These are phyloP conservation scores for Phtheirospermum japonicum DNA, from an alignment of 257 asterid species.

Conservation along the genomic window DNA sequence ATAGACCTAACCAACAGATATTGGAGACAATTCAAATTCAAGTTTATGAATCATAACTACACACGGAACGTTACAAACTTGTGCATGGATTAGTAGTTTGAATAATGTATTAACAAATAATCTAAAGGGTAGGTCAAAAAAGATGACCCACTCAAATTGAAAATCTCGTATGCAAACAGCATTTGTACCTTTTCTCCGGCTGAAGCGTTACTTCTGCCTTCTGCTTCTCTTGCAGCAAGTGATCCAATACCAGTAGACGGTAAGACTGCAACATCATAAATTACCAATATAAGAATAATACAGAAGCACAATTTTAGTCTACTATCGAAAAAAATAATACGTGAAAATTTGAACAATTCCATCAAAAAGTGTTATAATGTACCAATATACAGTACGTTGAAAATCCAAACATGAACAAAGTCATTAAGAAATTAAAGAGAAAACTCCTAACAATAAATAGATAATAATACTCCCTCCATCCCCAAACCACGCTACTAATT, in stretches of 20 bases:
- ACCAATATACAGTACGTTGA: conserved; percentile 8
- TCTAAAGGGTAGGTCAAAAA: too few relatives aligned
- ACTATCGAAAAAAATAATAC: not conserved
- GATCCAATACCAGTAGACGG: conserved; percentile 90
- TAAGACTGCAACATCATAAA: conserved; percentile 51
- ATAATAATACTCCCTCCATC: not conserved
- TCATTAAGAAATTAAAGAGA: conserved; percentile 11
- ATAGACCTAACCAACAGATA: conserved; percentile 12
- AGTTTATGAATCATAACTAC: not conserved
- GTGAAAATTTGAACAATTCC: not conserved
- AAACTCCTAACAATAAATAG: conserved; percentile 17
- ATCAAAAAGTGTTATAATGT: conserved; percentile 19
- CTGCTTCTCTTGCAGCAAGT: conserved; percentile 94
- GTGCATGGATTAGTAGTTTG: too few relatives aligned
- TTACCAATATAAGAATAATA: not conserved
- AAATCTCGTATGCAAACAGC: not conserved
- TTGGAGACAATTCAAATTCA: conserved; percentile 10
- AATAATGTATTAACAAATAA: not conserved
- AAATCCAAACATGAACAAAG: too few relatives aligned
- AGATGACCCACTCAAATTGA: too few relatives aligned
- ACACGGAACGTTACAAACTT: too few relatives aligned
- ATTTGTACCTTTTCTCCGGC: conserved; percentile 81
- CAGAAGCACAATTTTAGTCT: too few relatives aligned
- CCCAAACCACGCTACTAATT: too few relatives aligned
- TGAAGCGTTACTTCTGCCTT: conserved; percentile 73